Percentiles rank a stretch among this genome's conserved stretches.
phyloP scores from a whole-genome alignment of 2,329 filamentous ascomycete species.

The Ophiostoma pallidulum region DNA sequence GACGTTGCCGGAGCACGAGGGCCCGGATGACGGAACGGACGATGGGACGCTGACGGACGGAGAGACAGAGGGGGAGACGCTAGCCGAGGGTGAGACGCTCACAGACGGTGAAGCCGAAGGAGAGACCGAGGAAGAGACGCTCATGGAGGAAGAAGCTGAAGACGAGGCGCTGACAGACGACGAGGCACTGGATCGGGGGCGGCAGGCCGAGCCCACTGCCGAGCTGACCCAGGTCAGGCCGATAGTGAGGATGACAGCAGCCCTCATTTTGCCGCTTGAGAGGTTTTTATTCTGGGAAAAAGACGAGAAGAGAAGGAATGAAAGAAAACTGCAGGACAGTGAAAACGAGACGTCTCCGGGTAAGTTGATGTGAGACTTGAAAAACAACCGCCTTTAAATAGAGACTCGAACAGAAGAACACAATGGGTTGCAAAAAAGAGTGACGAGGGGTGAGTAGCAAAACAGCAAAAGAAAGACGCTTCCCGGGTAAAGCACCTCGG shows the following conservation, averaged over 20 bases:
- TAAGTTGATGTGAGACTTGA: too few relatives aligned
- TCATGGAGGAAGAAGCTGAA: too few relatives aligned
- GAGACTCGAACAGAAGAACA: too few relatives aligned
- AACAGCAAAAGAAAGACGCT: too few relatives aligned
- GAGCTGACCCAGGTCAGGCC: constrained; percentile 2
- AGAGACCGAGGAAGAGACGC: not conserved
- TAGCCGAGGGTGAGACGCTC: not conserved
- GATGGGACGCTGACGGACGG: not conserved
- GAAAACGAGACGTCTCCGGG: too few relatives aligned
- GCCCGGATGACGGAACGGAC: not conserved
- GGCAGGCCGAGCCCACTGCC: not conserved
- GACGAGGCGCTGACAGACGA: not conserved
- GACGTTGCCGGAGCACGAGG: not conserved
- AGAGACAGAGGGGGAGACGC: not conserved
- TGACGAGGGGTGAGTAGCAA: too few relatives aligned
- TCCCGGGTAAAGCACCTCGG: too few relatives aligned
- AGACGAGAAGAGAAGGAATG: not conserved
- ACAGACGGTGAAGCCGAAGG: not conserved
- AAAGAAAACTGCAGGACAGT: too few relatives aligned
- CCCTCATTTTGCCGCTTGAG: not conserved
- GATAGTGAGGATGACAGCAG: not conserved
- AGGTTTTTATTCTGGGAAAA: not conserved
- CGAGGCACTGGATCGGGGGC: not conserved
- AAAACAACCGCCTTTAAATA: too few relatives aligned
- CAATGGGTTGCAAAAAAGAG: too few relatives aligned